Base-by-base conservation (phyloP, 306 rosid genomes). In the Rosa rugosa region DNA sequence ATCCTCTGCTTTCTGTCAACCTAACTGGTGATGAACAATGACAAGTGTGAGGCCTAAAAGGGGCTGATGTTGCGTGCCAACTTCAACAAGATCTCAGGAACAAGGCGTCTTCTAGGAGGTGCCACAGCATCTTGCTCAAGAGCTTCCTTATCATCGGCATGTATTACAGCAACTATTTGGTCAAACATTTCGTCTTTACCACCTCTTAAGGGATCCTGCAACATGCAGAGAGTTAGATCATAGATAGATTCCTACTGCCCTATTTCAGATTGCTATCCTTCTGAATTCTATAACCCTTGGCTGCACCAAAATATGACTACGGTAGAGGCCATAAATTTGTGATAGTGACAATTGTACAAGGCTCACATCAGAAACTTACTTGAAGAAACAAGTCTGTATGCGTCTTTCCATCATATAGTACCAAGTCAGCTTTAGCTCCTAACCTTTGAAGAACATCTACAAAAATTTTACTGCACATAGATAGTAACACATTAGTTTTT, bases 371-470 rank as follows among this genome's bases (percentile, higher is more conserved):
- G 12, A 67, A 53, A 38, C 92, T 83, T 88, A 91, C 99, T 82
- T 96, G 97, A 70, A 96, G 87, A 85, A 96, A 96, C 89, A 96
- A 82, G 88, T 96, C 99, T 73, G 99, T 96, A 86, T 96, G 99
- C 41, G 88, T 91, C 88, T 96, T 93, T 41, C 98, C 99, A 23
- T 90, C 88, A 25, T 83, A 96, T 20, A 93, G 86, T 83, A 91
- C 76, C 25, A 96, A 80, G 79, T 88, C 87, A 73, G 88, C 89
- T 86, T 67, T 87, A 56, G 85, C 97, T 25, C 99, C 99, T 56
- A 76, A 88, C 77, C 73, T 86, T 67, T 81, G 84, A 64, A 93
- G 93, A 81, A 89, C 83, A 66, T 90, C 85, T 68, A 51, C 88
- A 77, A 93, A 96, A 68, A 62, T 77, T 82, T 85, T 80, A 87